phyloP scores from a whole-genome alignment of 345 rosid genomes.

The Cardamine occulta region DNA sequence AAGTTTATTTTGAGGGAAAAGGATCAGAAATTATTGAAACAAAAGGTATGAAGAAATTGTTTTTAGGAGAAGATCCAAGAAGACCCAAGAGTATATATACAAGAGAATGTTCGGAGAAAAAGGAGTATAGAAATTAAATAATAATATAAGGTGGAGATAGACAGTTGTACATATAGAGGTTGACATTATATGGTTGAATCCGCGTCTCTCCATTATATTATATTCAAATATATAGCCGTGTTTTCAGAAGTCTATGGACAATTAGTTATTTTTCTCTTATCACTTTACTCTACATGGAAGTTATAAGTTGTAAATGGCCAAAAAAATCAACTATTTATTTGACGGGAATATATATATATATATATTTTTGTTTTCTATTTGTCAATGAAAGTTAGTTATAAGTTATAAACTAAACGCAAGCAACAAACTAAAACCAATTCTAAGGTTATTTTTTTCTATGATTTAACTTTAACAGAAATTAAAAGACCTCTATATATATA shows the following conservation, averaged over 20 bases:
- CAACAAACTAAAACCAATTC: background rate
- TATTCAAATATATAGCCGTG: conserved; percentile 33
- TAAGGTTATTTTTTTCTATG: background rate
- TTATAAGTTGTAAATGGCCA: conserved; percentile 20
- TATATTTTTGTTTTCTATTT: background rate
- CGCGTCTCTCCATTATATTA: conserved; percentile 37
- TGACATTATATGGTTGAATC: conserved; percentile 44
- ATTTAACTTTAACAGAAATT: conserved; percentile 21
- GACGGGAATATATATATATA: background rate
- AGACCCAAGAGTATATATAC: conserved; percentile 18
- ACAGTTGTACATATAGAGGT: conserved; percentile 45
- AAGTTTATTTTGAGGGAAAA: background rate
- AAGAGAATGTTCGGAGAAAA: conserved; percentile 35
- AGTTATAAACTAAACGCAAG: background rate
- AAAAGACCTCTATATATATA: background rate
- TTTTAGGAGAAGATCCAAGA: conserved; percentile 37
- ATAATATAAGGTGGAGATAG: conserved; percentile 40
- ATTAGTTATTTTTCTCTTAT: background rate
- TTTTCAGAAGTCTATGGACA: conserved; percentile 26
- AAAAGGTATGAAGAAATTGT: background rate
- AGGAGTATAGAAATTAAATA: background rate
- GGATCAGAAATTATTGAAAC: background rate
- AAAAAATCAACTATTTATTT: background rate
- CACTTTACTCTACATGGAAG: conserved; percentile 26
- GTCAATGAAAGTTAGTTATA: conserved; percentile 22